phyloP scores from a whole-genome alignment of 306 rosid genomes.

The Prunus persica region DNA sequence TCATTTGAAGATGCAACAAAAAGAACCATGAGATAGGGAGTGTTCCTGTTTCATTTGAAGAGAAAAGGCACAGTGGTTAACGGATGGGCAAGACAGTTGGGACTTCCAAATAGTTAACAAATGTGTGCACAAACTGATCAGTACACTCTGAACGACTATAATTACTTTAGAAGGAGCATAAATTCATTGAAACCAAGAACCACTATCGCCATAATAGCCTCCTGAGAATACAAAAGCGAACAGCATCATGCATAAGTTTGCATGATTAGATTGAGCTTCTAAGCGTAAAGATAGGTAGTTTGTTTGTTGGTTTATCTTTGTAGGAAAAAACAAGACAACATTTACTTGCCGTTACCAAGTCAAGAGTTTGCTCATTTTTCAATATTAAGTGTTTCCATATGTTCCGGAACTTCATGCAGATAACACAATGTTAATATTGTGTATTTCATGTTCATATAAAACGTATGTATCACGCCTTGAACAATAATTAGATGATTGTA shows the following conservation, averaged over 20 bases:
- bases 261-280: neutral
- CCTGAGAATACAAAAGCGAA: conserved; percentile 47
- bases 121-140: neutral
- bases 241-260: neutral
- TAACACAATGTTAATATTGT: no score
- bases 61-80: conserved; percentile 14
- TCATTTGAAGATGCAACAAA: conserved; percentile 46
- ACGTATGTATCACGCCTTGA: no score
- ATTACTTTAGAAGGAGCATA: conserved; percentile 77
- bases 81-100: neutral
- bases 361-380: neutral
- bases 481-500: no score
- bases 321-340: neutral
- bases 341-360: neutral
- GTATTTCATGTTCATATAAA: no score
- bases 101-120: neutral
- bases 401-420: no score
- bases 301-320: neutral
- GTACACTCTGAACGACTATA: neutral
- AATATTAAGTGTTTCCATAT: neutral
- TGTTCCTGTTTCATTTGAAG: conserved; percentile 64
- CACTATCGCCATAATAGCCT: conserved; percentile 68
- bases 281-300: neutral
- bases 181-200: conserved; percentile 88
- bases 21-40: conserved; percentile 57